Conservation (phyloP, 2,329 filamentous ascomycete genomes). For the Pseudogymnoascus sp. region DNA sequence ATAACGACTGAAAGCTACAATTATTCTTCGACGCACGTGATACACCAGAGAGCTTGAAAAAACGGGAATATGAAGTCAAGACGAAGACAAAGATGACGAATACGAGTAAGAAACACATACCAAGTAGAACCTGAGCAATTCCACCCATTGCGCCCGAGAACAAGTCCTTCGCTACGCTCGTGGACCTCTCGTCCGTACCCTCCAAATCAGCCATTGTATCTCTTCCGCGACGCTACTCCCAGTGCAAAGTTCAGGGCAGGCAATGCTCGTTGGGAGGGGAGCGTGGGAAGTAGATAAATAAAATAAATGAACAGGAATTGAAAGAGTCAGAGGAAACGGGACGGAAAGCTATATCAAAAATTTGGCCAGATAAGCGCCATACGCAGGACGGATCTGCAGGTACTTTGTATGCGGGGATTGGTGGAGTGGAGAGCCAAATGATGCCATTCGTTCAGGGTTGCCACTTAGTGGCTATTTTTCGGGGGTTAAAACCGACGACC, state of each 20-base stretch:
- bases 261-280: slow-evolving; percentile 1
- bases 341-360: slow-evolving; percentile 4
- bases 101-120: slow-evolving; percentile 46
- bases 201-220: slow-evolving; percentile 3
- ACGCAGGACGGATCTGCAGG: slow-evolving; percentile 2
- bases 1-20: slow-evolving; percentile 8
- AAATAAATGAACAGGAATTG: background rate
- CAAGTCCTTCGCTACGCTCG: slow-evolving; percentile 59
- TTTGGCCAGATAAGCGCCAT: slow-evolving; percentile 3
- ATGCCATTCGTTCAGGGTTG: slow-evolving; percentile 7
- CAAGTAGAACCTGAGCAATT: slow-evolving; percentile 86
- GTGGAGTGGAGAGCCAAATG: background rate
- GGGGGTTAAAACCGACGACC: slow-evolving; percentile 3
- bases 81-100: background rate
- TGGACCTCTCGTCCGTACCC: background rate
- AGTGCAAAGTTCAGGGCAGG: slow-evolving; percentile 1
- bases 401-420: slow-evolving; percentile 4
- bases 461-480: slow-evolving; percentile 1
- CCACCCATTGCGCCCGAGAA: slow-evolving; percentile 86
- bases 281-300: background rate
- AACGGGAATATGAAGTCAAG: background rate
- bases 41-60: background rate
- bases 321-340: background rate
- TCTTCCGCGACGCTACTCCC: slow-evolving; percentile 4
- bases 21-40: slow-evolving; percentile 4